Percentiles rank a stretch among this genome's conserved stretches.
Conservation (phyloP, 2,329 filamentous ascomycete species). For the Capronia americana region DNA sequence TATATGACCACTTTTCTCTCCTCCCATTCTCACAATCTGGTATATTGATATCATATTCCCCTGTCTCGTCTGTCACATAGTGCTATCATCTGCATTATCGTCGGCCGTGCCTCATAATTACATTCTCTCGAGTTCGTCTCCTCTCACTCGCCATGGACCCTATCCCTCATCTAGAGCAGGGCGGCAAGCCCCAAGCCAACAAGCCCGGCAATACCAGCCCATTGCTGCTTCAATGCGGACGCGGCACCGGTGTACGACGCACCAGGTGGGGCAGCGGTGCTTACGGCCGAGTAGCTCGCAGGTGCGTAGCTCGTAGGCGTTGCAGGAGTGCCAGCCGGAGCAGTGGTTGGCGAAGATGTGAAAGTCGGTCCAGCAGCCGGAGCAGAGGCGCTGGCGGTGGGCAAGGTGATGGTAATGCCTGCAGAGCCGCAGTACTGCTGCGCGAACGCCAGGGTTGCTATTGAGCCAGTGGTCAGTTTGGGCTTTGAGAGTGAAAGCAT, state of each 20-base stretch:
- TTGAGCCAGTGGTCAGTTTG: constrained; percentile 1
- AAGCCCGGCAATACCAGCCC: constrained; percentile 27
- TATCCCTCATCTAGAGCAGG: constrained; percentile 17
- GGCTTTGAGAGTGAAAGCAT: not conserved
- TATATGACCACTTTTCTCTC: not conserved
- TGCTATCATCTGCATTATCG: not conserved
- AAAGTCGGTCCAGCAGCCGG: constrained; percentile 14
- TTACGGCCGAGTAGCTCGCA: constrained; percentile 11
- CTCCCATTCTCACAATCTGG: not conserved
- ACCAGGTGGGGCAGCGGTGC: constrained; percentile 14
- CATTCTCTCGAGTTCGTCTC: not conserved
- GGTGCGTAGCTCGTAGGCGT: constrained; percentile 7
- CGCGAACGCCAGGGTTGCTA: constrained; percentile 33
- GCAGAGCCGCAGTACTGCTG: constrained; percentile 25
- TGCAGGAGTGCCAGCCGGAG: constrained; percentile 11
- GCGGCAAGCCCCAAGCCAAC: constrained; percentile 33
- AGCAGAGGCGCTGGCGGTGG: constrained; percentile 49
- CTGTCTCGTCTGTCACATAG: not conserved
- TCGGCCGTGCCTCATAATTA: not conserved
- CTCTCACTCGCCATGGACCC: not conserved
- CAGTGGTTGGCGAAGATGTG: constrained; percentile 11
- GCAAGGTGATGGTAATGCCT: constrained; percentile 32
- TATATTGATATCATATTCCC: not conserved
- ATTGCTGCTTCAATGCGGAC: constrained; percentile 27
- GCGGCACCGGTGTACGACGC: constrained; percentile 32